Evolutionary conservation across 177 flowering plant genomes (phyloP).

Genomic region (Tripterygium wilfordii): DNA sequence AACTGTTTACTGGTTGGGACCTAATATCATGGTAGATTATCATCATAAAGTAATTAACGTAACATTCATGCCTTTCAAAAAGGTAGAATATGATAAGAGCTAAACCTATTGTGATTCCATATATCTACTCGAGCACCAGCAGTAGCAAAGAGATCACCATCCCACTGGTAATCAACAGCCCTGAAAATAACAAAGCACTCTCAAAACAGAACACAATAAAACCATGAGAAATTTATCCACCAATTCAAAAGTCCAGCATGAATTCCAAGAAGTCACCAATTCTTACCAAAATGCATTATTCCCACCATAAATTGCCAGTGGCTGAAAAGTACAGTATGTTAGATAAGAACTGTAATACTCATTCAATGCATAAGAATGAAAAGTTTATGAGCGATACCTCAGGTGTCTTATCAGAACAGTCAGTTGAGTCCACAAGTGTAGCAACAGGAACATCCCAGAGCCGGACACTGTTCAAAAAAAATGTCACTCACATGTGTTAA

Average conservation of each 20-base stretch:
- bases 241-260: not conserved
- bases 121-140: constrained; percentile 94
- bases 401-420: constrained; percentile 28
- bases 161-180: constrained; percentile 93
- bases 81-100: not conserved
- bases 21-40: constrained; percentile 30
- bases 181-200: constrained; percentile 25
- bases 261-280: not conserved
- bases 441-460: constrained; percentile 82
- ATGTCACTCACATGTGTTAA: too few species aligned
- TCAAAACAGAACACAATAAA: too few species aligned
- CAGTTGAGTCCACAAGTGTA: constrained; percentile 32
- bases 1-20: constrained; percentile 84
- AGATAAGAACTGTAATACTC: not conserved
- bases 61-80: not conserved
- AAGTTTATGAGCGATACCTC: constrained; percentile 33
- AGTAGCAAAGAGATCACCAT: constrained; percentile 82
- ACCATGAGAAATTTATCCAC: too few species aligned
- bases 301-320: constrained; percentile 61
- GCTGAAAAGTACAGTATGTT: constrained; percentile 41
- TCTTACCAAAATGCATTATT: constrained; percentile 83
- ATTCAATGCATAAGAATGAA: not conserved
- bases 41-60: constrained; percentile 3
- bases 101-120: constrained; percentile 94
- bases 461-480: constrained; percentile 57